phyloP scores from a whole-genome alignment of 768 basidiomycete genomes.

The Terana coerulea region DNA sequence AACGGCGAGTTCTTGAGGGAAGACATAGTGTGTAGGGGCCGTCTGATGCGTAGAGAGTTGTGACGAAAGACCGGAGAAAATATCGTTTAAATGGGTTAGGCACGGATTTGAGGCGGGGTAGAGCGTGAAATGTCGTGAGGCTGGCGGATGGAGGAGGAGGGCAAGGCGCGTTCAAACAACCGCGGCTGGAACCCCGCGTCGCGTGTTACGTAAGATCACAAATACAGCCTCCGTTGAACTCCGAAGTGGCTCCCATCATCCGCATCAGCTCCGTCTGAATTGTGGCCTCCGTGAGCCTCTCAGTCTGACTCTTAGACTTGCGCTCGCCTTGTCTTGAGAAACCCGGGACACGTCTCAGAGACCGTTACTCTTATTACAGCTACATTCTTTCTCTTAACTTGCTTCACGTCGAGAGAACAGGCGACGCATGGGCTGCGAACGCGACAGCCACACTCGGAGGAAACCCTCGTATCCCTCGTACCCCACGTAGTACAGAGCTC shows the following conservation, averaged over 20 bases:
- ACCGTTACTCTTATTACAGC: too few species aligned
- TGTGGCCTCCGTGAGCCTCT: background rate
- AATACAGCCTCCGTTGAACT: background rate
- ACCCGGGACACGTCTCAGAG: too few species aligned
- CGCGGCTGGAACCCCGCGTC: slow-evolving; percentile 22
- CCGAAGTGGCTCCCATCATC: background rate
- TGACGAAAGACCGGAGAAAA: too few species aligned
- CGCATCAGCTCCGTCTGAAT: background rate
- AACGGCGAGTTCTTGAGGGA: slow-evolving; percentile 82
- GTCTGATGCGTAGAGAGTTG: slow-evolving; percentile 12
- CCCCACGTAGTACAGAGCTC: too few species aligned
- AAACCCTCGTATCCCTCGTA: too few species aligned
- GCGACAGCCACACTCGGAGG: too few species aligned
- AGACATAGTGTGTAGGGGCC: slow-evolving; percentile 44
- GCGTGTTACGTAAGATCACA: slow-evolving; percentile 19
- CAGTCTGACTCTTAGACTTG: too few species aligned
- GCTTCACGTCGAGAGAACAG: too few species aligned
- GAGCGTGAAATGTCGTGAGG: slow-evolving; percentile 17
- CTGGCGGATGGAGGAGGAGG: slow-evolving; percentile 6
- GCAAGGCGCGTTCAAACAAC: slow-evolving; percentile 10
- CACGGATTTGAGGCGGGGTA: slow-evolving; percentile 18
- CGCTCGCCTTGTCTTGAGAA: too few species aligned
- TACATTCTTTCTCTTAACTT: too few species aligned
- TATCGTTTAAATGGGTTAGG: too few species aligned
- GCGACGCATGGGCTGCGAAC: too few species aligned